Conservation (phyloP, 495 filamentous ascomycete species). For the Aspergillus ostianus region DNA sequence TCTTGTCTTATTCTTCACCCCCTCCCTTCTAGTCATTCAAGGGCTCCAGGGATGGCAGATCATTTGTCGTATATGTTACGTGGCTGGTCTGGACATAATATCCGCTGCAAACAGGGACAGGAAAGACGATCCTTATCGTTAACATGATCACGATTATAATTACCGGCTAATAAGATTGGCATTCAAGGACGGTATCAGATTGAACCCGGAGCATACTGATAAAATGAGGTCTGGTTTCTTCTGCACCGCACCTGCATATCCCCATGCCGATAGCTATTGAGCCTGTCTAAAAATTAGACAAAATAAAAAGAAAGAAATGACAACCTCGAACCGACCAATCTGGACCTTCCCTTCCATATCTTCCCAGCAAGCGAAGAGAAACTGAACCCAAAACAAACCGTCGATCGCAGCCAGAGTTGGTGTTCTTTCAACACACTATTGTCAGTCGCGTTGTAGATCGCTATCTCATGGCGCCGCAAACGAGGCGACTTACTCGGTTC, state of each 20-base stretch:
- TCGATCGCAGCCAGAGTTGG: not conserved
- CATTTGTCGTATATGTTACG: no score
- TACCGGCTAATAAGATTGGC: not conserved
- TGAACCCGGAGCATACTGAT: no score
- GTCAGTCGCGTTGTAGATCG: constrained; percentile 4
- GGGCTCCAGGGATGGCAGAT: no score
- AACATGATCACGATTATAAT: no score
- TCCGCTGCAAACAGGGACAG: no score
- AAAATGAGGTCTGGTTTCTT: no score
- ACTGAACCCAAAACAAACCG: not conserved
- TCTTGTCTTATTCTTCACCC: not conserved
- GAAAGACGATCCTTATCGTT: no score
- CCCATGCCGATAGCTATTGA: not conserved
- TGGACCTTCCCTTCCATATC: not conserved
- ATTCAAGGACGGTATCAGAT: not conserved
- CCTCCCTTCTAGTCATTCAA: no score
- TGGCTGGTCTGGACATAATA: no score
- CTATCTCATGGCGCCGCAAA: constrained; percentile 3
- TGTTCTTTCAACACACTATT: not conserved
- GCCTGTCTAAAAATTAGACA: no score
- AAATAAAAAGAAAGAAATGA: not conserved
- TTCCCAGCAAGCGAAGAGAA: not conserved
- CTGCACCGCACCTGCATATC: not conserved
- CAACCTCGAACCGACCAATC: not conserved
- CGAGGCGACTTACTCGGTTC: not conserved